These are phyloP conservation scores for Fusarium sambucinum DNA, from an alignment of 2,329 filamentous ascomycete species.

Conservation along the genomic window DNA sequence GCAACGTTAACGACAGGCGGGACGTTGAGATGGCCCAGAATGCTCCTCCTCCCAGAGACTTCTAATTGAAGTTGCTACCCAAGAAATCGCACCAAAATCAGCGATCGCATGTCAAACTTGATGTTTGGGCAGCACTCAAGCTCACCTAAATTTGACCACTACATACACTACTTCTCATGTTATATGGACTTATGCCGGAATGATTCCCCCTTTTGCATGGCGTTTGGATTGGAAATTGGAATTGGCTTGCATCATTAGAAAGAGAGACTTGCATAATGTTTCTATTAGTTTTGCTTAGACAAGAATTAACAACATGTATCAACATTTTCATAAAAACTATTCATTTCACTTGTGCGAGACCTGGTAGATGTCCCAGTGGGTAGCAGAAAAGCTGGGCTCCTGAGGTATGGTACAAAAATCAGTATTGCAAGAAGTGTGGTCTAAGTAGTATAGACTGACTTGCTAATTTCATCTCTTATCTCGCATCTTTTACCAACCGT, in stretches of 20 bases:
- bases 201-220: slow-evolving; percentile 39
- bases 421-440: no score
- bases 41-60: slow-evolving; percentile 23
- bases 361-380: background rate
- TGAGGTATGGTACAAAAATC: no score
- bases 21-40: slow-evolving; percentile 41
- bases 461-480: no score
- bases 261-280: background rate
- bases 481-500: background rate
- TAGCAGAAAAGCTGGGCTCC: no score
- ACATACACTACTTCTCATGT: slow-evolving; percentile 1
- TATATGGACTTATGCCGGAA: slow-evolving; percentile 32
- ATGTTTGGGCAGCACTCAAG: background rate
- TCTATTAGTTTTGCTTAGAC: background rate
- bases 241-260: background rate
- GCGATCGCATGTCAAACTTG: background rate
- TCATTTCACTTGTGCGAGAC: background rate
- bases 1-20: slow-evolving; percentile 8
- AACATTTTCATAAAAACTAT: background rate
- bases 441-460: no score
- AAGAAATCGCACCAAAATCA: background rate
- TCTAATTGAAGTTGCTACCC: background rate
- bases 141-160: background rate
- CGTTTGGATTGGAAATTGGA: slow-evolving; percentile 25
- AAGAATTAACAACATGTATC: background rate